Evolutionary conservation across 805 yeast genomes (phyloP).

Genomic region (Yarrowia yakushimensis): DNA sequence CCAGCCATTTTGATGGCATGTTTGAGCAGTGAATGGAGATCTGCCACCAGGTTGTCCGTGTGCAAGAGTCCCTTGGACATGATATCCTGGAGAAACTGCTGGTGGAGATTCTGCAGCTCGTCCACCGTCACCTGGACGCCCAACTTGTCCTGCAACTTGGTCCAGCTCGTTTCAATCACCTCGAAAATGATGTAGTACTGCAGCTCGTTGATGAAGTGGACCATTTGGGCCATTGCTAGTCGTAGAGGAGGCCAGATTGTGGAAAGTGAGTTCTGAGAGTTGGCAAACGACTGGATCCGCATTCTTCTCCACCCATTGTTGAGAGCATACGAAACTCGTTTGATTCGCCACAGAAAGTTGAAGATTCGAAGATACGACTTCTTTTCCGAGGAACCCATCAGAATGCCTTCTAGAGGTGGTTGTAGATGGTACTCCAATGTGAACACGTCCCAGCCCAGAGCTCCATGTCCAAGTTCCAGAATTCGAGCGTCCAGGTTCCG

Average conservation of each 20-base stretch:
- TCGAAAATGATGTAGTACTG: constrained; percentile 40
- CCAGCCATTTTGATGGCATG: constrained; percentile 33
- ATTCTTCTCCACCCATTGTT: constrained; percentile 47
- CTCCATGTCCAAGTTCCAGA: constrained; percentile 66
- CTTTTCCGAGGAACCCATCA: constrained; percentile 48
- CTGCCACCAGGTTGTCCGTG: constrained; percentile 31
- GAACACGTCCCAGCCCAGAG: constrained; percentile 88
- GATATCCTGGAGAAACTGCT: constrained; percentile 35
- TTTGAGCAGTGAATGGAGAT: constrained; percentile 38
- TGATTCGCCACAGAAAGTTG: constrained; percentile 78
- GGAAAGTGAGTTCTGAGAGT: not conserved
- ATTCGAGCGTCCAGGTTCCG: constrained; percentile 77
- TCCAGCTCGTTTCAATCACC: constrained; percentile 42
- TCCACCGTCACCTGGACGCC: constrained; percentile 36
- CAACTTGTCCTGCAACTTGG: constrained; percentile 32
- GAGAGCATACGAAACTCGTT: constrained; percentile 56
- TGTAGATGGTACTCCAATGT: constrained; percentile 67
- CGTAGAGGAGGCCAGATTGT: not conserved
- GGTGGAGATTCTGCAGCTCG: constrained; percentile 38
- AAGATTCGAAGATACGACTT: constrained; percentile 69
- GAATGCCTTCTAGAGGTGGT: constrained; percentile 52
- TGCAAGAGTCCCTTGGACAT: constrained; percentile 38
- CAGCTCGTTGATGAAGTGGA: constrained; percentile 38
- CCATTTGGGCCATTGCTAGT: constrained; percentile 32
- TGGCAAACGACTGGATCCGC: constrained; percentile 3